A percentile compares a stretch with the other conserved stretches of the same genome.
Evolutionary conservation across 768 basidiomycete genomes (phyloP).

Genomic region (Peribolospora kevripleyi): DNA sequence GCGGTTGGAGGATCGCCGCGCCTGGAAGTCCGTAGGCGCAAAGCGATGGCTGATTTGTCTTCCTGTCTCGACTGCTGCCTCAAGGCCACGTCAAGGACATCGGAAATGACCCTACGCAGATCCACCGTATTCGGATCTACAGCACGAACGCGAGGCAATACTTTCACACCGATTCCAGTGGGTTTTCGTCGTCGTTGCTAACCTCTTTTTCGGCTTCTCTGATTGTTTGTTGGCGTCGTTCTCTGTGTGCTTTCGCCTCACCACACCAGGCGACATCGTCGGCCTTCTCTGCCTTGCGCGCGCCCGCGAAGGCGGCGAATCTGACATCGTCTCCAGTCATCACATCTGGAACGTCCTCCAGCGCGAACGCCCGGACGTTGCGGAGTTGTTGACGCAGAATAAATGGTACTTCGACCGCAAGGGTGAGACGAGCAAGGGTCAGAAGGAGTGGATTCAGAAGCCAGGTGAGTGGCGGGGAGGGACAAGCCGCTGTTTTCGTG

Average conservation of each 20-base stretch:
- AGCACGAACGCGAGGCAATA: constrained; percentile 17
- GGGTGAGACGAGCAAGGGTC: constrained; percentile 17
- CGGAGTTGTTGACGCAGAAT: constrained; percentile 13
- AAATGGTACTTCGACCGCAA: constrained; percentile 20
- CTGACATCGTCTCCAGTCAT: constrained; percentile 17
- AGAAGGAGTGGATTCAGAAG: constrained; percentile 13
- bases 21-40: too few species aligned
- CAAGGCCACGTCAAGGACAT: constrained; percentile 20
- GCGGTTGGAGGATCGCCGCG: not conserved
- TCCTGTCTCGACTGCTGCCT: constrained; percentile 7
- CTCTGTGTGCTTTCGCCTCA: too few species aligned
- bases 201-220: not conserved
- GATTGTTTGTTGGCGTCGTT: not conserved
- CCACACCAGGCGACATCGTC: constrained; percentile 14
- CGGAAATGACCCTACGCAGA: constrained; percentile 18
- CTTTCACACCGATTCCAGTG: constrained; percentile 15
- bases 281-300: constrained; percentile 18
- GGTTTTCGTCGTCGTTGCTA: not conserved
- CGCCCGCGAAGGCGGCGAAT: constrained; percentile 18
- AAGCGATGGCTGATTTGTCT: not conserved
- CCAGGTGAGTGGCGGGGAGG: constrained; percentile 2
- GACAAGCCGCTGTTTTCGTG: not conserved
- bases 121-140: constrained; percentile 15
- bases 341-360: constrained; percentile 17
- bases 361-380: constrained; percentile 16